A percentile compares a stretch with the other conserved stretches of the same genome.
Conservation (phyloP, 768 basidiomycete species). For the Suillus weaverae region DNA sequence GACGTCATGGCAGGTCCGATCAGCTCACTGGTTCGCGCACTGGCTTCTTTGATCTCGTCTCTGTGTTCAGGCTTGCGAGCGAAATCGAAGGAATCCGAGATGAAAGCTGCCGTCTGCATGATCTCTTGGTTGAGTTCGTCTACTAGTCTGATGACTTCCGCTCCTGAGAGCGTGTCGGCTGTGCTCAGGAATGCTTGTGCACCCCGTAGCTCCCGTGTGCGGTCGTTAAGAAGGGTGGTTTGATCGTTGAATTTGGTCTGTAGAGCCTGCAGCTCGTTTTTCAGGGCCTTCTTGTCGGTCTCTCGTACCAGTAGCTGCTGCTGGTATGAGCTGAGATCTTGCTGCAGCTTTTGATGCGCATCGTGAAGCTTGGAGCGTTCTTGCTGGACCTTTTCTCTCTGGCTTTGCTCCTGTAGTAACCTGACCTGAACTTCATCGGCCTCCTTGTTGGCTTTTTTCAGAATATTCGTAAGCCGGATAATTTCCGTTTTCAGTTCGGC, state of each 20-base stretch:
- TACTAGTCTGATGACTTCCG: constrained; percentile 41
- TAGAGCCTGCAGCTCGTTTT: constrained; percentile 27
- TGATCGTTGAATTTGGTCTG: constrained; percentile 28
- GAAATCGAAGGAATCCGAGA: constrained; percentile 42
- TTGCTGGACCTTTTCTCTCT: constrained; percentile 19
- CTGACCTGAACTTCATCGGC: constrained; percentile 12
- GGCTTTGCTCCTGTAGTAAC: constrained; percentile 22
- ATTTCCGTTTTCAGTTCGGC: constrained; percentile 20
- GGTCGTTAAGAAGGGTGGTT: constrained; percentile 32
- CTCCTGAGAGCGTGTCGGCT: constrained; percentile 43
- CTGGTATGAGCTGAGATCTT: constrained; percentile 17
- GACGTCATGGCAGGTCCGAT: constrained; percentile 30
- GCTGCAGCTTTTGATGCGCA: constrained; percentile 15
- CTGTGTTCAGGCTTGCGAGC: constrained; percentile 18
- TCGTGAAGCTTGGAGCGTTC: constrained; percentile 13
- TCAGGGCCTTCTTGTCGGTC: constrained; percentile 24
- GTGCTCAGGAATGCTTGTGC: constrained; percentile 46
- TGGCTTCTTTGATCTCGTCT: constrained; percentile 31
- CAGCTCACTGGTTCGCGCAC: constrained; percentile 29
- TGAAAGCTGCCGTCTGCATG: constrained; percentile 44
- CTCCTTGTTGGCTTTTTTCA: constrained; percentile 15
- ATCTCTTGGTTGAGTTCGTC: constrained; percentile 50
- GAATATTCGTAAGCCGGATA: constrained; percentile 10
- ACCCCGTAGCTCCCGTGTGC: constrained; percentile 41
- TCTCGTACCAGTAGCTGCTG: constrained; percentile 28